Base-by-base conservation (phyloP, 164 flowering plant genomes). In the Magnolia officinalis region DNA sequence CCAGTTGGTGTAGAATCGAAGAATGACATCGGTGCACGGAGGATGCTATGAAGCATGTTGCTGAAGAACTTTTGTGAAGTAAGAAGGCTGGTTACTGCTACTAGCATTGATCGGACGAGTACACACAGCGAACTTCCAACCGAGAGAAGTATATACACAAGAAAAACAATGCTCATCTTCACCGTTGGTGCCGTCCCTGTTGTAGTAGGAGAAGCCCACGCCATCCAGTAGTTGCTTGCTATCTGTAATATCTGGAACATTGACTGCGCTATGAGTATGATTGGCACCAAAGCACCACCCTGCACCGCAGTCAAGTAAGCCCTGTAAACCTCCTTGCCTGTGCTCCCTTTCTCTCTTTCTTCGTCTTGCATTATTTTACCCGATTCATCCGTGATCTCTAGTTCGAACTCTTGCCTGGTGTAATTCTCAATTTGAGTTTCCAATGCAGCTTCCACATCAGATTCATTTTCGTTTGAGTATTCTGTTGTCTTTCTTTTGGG, bases 1-100 rank as follows among this genome's bases (percentile, higher is more conserved):
- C 99, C 99, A 0, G 93, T 83, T 55, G 99, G 99, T 26, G 99
- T 96, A 50, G 99, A 91, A 81, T 96, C 99, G 81, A 96, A 96
- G 85, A 94, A 96, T 61, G 98, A 75, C 99, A 94, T 94, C n/a
- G 99, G 99, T 74, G 99, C 92, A 59, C 86, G 87, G 58, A 94
- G 73, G 65, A 94, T 73, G 70, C 93, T 89, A n/a, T 83, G 87
- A 63, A 94, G 87, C 99, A 96, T 93, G 58, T 86, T 87, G 18
- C 63, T 81, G 83, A 94, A 96, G 78, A 96, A 83, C 79, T 87
- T 91, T 55, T 94, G 85, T 37, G 99, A 79, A 67, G 98, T 89
- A 51, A 71, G 77, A 81, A 94, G 90, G 63, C 98, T 98, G 67
- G 85, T 74, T 65, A 78, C 76, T 55, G 90, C 88, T 49, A 92